These are phyloP conservation scores for Chaetoceros muelleri DNA, from an alignment of 108 stramenopile species.

Conservation along the genomic window DNA sequence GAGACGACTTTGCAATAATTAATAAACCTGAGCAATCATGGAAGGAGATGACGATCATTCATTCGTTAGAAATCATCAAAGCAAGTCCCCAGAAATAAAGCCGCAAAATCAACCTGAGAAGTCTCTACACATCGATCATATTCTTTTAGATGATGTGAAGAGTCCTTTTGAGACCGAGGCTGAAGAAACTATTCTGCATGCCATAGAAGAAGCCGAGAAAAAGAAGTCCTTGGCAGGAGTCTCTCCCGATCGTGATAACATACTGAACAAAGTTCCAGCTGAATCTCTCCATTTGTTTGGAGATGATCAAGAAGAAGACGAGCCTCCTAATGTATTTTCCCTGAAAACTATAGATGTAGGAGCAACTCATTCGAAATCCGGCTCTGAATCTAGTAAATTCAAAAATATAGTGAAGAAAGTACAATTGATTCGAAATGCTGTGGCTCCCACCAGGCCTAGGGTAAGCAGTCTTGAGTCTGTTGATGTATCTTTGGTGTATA, in stretches of 20 bases:
- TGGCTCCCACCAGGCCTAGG: neutral
- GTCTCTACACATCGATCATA: no score
- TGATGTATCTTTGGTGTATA: neutral
- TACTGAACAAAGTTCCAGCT: neutral
- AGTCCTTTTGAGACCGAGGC: slow-evolving; percentile 14
- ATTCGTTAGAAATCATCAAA: no score
- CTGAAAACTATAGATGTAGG: neutral
- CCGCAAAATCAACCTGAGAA: no score
- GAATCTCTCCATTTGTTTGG: neutral
- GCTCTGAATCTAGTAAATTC: neutral
- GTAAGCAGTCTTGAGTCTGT: neutral
- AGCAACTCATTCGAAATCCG: neutral
- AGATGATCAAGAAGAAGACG: neutral
- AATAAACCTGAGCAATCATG: no score
- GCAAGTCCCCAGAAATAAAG: no score
- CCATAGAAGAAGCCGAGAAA: slow-evolving; percentile 10
- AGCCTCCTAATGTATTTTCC: neutral
- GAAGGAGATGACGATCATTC: no score
- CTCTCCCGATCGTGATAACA: neutral
- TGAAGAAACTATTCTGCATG: slow-evolving; percentile 10
- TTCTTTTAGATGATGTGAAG: neutral
- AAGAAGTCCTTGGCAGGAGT: neutral
- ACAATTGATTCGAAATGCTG: neutral
- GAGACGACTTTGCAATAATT: no score
- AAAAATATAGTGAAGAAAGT: neutral